Evolutionary conservation across 208 protist species (phyloP).

Genomic region (Leishmania aethiopica): DNA sequence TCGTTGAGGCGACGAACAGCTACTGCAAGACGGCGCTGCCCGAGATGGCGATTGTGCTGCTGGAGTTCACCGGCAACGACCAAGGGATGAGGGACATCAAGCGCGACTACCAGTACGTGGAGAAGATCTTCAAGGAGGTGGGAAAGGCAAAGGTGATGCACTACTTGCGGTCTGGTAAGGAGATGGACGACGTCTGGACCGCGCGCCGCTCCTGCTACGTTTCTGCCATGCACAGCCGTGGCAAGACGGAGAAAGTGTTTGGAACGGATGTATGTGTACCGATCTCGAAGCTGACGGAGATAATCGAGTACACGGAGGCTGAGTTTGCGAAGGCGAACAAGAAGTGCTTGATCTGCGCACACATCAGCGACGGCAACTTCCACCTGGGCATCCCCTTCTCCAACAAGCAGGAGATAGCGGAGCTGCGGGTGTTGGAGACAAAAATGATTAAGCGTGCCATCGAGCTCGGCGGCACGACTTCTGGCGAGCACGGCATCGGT

Average conservation of each 20-base stretch:
- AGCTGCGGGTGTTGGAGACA: conserved; percentile 55
- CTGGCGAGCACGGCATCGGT: conserved; percentile 90
- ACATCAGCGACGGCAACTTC: conserved; percentile 94
- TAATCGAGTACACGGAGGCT: conserved; percentile 71
- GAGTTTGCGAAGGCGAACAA: conserved; percentile 47
- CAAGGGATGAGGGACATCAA: conserved; percentile 57
- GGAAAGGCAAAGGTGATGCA: conserved; percentile 34
- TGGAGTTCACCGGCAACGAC: conserved; percentile 78
- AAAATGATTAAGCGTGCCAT: conserved; percentile 75
- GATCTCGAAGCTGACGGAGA: conserved; percentile 68
- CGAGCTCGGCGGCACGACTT: conserved; percentile 68
- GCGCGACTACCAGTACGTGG: conserved; percentile 48
- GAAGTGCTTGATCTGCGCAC: conserved; percentile 63
- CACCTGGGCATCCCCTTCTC: conserved; percentile 78
- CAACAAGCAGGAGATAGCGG: conserved; percentile 46
- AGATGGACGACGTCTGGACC: conserved; percentile 46
- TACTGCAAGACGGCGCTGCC: conserved; percentile 47
- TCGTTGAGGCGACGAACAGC: conserved; percentile 50
- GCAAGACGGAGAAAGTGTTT: conserved; percentile 39
- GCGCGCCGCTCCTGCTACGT: conserved; percentile 42
- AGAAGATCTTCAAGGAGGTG: conserved; percentile 36
- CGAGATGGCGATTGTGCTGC: conserved; percentile 61
- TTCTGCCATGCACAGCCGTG: conserved; percentile 28
- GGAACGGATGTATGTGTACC: conserved; percentile 90
- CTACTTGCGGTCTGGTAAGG: conserved; percentile 41